Percentiles rank a stretch among this genome's conserved stretches.
These are phyloP conservation scores for Neofusicoccum umdonicola DNA, from an alignment of 2,329 filamentous ascomycete species.

Conservation along the genomic window DNA sequence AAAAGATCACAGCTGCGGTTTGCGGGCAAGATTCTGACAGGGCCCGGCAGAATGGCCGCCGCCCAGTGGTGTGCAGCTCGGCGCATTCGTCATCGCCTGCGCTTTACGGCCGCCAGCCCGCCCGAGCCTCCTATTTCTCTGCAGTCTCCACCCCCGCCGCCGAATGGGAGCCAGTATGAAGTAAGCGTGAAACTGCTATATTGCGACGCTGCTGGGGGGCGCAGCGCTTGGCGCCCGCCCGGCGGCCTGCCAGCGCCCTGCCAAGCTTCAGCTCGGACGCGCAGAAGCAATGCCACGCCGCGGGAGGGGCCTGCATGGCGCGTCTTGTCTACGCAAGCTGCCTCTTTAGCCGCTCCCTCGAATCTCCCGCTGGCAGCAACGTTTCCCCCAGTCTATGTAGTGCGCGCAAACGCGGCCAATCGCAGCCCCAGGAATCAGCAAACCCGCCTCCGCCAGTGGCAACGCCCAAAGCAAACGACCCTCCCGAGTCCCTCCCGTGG, in stretches of 20 bases:
- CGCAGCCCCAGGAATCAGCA: neutral
- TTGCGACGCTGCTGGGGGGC: constrained; percentile 4
- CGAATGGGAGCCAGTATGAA: neutral
- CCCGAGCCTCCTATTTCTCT: neutral
- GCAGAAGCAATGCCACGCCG: constrained; percentile 9
- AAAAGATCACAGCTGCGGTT: neutral
- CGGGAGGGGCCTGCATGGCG: constrained; percentile 5
- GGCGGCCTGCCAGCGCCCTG: neutral
- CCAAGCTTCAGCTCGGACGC: neutral
- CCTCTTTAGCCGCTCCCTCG: neutral
- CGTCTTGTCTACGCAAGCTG: constrained; percentile 13
- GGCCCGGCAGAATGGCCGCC: neutral
- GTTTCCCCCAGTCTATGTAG: neutral
- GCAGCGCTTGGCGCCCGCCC: neutral
- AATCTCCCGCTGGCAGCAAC: neutral
- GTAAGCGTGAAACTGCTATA: constrained; percentile 11
- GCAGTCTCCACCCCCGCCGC: neutral
- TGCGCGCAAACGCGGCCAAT: neutral
- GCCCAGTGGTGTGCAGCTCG: neutral
- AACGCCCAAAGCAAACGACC: constrained; percentile 5
- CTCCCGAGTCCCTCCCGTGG: constrained; percentile 4
- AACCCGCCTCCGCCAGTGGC: neutral
- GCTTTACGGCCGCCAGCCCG: neutral
- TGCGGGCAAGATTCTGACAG: neutral
- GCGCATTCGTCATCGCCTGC: constrained; percentile 11